A percentile compares a stretch with the other conserved stretches of the same genome.
These are phyloP conservation scores for Ocimum tenuiflorum DNA, from an alignment of 257 asterid genomes.

Conservation along the genomic window DNA sequence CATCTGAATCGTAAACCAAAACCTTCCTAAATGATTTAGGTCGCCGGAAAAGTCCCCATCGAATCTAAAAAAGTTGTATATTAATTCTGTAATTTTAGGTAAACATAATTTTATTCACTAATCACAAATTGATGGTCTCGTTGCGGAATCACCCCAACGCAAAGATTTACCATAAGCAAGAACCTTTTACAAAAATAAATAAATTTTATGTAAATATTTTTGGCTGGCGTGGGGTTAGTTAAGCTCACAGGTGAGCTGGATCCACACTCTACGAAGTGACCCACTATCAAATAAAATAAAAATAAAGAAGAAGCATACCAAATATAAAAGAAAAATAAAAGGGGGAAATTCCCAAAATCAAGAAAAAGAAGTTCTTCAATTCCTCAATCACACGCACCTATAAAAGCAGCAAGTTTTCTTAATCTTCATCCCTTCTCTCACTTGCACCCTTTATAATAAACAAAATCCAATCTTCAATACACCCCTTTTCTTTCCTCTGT, in stretches of 20 bases:
- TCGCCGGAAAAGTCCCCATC: too few relatives aligned
- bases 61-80: too few relatives aligned
- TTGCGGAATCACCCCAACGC: too few relatives aligned
- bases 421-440: slow-evolving; percentile 3
- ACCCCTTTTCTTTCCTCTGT: slow-evolving; percentile 9
- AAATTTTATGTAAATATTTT: background rate
- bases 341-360: slow-evolving; percentile 18
- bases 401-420: slow-evolving; percentile 19
- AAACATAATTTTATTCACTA: too few relatives aligned
- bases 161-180: too few relatives aligned
- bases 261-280: slow-evolving; percentile 51
- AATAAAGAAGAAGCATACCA: slow-evolving; percentile 8
- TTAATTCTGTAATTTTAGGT: background rate
- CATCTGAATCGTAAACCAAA: too few relatives aligned
- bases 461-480: slow-evolving; percentile 23
- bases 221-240: slow-evolving; percentile 61
- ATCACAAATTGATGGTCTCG: too few relatives aligned
- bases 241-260: slow-evolving; percentile 60
- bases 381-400: slow-evolving; percentile 20
- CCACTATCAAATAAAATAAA: slow-evolving; percentile 31
- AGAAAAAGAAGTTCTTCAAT: slow-evolving; percentile 11
- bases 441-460: slow-evolving; percentile 7
- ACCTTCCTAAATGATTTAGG: too few relatives aligned
- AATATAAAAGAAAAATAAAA: background rate
- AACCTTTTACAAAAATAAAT: background rate